Base-by-base conservation (phyloP, 352 stramenopile genomes). In the Pythium brachiatum region DNA sequence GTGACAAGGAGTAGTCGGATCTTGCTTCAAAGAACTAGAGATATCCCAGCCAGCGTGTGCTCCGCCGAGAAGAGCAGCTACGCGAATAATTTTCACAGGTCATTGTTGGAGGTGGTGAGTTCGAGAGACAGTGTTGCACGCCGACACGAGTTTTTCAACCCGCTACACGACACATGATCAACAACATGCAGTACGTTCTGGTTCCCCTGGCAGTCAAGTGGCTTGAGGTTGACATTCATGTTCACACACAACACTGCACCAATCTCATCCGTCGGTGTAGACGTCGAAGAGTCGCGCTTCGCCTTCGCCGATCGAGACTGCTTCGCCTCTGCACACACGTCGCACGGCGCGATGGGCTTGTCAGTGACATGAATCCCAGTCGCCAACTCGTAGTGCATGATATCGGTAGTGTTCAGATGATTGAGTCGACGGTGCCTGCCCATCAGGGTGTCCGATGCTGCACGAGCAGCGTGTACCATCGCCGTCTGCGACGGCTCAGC, bases 241-340 rank as follows among this genome's bases (percentile, higher is more conserved):
- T 59, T 34, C n/a, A 59, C 25, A 16, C 34, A 6, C 7, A 59
- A 21, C 31, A 59, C 53, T 4, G 53, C 31, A 20, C 31, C 53
- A 31, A 50, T 46, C 29, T 59, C 34, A 20, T 59, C 53, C 5
- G 53, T 50, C 25, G 53, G 53, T 48, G 53, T 34, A n/a, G 53
- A 46, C 5, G 50, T 7, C 27, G 27, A 57, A 4, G 50, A 29
- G 27, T 41, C 50, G 20, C 15, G 7, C 44, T 52, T 18, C 6
- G 39, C 38, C 15, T 46, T 46, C 38, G 38, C 15, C 5, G 15
- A 23, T 5, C 38, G 38, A 20, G 38, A 23, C 15, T 46, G 38
- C 38, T 46, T 46, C n/a, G 15, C 38, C n/a, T 46, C 15, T 18
- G 13, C 4, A n/a, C 38, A 46, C 38, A 21, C 15, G 5, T 46